Conservation (phyloP, 192 early-diverging fungal species). For the Anaeromyces robustus region DNA sequence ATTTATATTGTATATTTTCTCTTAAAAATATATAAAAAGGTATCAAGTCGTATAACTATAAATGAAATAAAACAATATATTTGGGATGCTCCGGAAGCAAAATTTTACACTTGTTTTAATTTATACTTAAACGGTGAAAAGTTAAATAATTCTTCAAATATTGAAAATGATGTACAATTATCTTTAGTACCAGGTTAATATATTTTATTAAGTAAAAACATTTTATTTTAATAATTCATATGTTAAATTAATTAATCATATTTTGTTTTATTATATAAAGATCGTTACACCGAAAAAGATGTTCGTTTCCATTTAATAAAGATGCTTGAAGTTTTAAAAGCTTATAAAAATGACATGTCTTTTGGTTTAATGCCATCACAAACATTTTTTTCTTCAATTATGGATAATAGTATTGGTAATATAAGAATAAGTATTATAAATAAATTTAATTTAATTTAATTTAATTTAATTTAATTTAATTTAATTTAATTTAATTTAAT, state of each 20-base stretch:
- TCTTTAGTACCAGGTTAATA: background rate
- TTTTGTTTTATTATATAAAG: constrained; percentile 12
- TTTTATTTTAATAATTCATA: too few relatives aligned
- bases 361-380: constrained; percentile 56
- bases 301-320: constrained; percentile 77
- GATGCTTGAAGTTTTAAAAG: constrained; percentile 67
- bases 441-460: too few relatives aligned
- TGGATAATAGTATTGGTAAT: constrained; percentile 44
- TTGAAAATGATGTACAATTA: background rate
- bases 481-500: too few relatives aligned
- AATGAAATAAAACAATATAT: constrained; percentile 77
- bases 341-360: constrained; percentile 42
- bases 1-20: too few relatives aligned
- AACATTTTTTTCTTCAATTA: constrained; percentile 42
- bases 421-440: too few relatives aligned
- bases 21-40: background rate
- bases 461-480: too few relatives aligned
- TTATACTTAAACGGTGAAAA: constrained; percentile 53
- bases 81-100: constrained; percentile 68
- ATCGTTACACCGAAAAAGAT: constrained; percentile 83
- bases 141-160: constrained; percentile 42
- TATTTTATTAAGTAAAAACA: background rate
- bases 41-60: constrained; percentile 26
- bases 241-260: too few relatives aligned
- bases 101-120: constrained; percentile 84